These are phyloP conservation scores for Escovopsis sp. DNA, from an alignment of 2,329 filamentous ascomycete genomes.

Conservation along the genomic window DNA sequence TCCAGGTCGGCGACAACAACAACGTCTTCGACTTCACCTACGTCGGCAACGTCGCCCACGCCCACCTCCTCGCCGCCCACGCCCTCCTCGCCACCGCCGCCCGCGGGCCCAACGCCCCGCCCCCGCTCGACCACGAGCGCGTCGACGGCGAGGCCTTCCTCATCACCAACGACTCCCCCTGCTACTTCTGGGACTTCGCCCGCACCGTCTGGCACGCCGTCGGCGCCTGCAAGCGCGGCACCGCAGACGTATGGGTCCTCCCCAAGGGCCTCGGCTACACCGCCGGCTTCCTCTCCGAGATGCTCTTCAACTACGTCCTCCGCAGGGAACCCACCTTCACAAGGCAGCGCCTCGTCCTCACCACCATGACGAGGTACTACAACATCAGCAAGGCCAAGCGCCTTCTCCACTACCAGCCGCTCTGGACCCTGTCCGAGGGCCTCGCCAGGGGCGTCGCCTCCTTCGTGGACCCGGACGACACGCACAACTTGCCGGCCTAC, in stretches of 20 bases:
- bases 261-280: conserved; percentile 33
- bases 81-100: conserved; percentile 49
- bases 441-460: conserved; percentile 37
- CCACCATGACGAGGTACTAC: conserved; percentile 64
- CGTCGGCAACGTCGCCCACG: conserved; percentile 52
- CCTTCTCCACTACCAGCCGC: conserved; percentile 52
- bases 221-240: conserved; percentile 32
- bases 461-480: conserved; percentile 36
- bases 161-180: conserved; percentile 75
- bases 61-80: conserved; percentile 65
- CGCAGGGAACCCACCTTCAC: conserved; percentile 41
- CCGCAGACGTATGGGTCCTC: conserved; percentile 39
- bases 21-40: conserved; percentile 52
- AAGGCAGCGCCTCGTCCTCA: conserved; percentile 46
- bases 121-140: conserved; percentile 52
- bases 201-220: conserved; percentile 58
- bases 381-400: conserved; percentile 60
- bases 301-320: conserved; percentile 28
- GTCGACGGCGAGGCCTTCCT: conserved; percentile 81
- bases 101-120: conserved; percentile 30
- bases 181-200: conserved; percentile 85
- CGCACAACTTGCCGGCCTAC: conserved; percentile 6
- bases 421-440: conserved; percentile 52
- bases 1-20: conserved; percentile 61
- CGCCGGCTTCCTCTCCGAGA: conserved; percentile 38